Conservation (phyloP, 2,329 filamentous ascomycete species). For the Scedosporium aurantiacum region DNA sequence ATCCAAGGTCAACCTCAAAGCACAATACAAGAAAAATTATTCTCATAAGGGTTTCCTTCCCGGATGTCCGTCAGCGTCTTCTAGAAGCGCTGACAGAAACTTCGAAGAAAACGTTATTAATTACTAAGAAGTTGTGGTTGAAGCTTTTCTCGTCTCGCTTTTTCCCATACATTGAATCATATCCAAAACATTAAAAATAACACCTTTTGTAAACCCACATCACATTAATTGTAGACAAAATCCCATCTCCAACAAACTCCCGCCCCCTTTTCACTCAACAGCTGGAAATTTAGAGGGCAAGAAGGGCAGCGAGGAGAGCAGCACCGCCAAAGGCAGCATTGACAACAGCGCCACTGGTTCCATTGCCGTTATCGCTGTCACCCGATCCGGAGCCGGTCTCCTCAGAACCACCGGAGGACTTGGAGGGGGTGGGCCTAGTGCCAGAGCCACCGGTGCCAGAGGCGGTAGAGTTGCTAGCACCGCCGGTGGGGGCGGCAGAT, state of each 20-base stretch:
- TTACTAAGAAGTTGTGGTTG: too few species aligned
- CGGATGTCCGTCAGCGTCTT: too few species aligned
- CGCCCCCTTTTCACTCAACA: not conserved
- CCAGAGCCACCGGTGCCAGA: not conserved
- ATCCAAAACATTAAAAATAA: too few species aligned
- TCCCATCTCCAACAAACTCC: not conserved
- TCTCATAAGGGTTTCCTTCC: too few species aligned
- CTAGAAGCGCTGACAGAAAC: too few species aligned
- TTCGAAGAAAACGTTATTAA: too few species aligned
- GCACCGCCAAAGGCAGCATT: constrained; percentile 1
- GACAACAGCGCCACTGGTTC: not conserved
- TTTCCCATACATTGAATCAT: too few species aligned
- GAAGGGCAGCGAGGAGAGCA: constrained; percentile 2
- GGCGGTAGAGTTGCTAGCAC: not conserved
- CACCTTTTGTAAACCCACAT: too few species aligned
- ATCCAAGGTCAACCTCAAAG: too few species aligned
- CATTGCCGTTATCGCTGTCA: not conserved
- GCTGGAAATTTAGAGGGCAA: constrained; percentile 1
- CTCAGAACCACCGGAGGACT: not conserved
- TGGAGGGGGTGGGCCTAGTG: not conserved
- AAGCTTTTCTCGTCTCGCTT: too few species aligned
- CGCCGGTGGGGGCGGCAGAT: not conserved
- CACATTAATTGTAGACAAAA: not conserved
- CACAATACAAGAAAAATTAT: too few species aligned
- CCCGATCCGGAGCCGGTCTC: not conserved